Conservation (phyloP, 768 basidiomycete species). For the Mycena vulgaris region DNA sequence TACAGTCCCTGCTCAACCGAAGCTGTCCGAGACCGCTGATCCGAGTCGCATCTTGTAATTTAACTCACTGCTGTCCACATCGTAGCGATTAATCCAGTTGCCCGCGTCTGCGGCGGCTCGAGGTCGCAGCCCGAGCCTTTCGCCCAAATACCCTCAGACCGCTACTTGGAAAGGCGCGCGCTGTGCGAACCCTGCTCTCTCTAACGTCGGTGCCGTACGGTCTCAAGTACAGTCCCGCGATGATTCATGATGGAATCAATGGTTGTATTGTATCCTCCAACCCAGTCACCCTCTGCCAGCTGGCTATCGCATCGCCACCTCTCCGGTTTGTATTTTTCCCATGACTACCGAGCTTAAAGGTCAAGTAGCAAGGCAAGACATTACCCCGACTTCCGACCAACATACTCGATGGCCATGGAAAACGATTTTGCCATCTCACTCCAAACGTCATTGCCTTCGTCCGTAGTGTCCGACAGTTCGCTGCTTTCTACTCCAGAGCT, state of each 20-base stretch:
- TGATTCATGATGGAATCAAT: slow-evolving; percentile 19
- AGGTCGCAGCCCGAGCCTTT: too few relatives aligned
- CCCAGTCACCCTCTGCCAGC: slow-evolving; percentile 12
- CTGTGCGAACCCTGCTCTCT: too few relatives aligned
- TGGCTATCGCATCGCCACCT: slow-evolving; percentile 8
- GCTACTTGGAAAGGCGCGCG: too few relatives aligned
- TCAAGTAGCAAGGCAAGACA: not conserved
- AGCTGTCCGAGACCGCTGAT: too few relatives aligned
- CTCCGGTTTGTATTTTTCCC: not conserved
- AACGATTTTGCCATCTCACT: slow-evolving; percentile 18
- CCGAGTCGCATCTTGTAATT: too few relatives aligned
- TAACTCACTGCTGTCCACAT: too few relatives aligned
- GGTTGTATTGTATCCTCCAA: not conserved
- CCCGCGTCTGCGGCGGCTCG: too few relatives aligned
- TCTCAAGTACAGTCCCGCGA: not conserved
- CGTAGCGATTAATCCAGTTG: too few relatives aligned
- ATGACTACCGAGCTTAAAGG: slow-evolving; percentile 18
- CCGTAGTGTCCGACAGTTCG: slow-evolving; percentile 2
- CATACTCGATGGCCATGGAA: slow-evolving; percentile 16
- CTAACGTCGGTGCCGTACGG: not conserved
- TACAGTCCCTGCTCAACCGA: too few relatives aligned
- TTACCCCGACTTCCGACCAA: not conserved
- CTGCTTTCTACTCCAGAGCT: slow-evolving; percentile 26
- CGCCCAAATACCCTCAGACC: too few relatives aligned
- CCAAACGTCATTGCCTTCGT: slow-evolving; percentile 7